Evolutionary conservation across 768 basidiomycete genomes (phyloP).

Genomic region (Phanerodontia chrysosporium): DNA sequence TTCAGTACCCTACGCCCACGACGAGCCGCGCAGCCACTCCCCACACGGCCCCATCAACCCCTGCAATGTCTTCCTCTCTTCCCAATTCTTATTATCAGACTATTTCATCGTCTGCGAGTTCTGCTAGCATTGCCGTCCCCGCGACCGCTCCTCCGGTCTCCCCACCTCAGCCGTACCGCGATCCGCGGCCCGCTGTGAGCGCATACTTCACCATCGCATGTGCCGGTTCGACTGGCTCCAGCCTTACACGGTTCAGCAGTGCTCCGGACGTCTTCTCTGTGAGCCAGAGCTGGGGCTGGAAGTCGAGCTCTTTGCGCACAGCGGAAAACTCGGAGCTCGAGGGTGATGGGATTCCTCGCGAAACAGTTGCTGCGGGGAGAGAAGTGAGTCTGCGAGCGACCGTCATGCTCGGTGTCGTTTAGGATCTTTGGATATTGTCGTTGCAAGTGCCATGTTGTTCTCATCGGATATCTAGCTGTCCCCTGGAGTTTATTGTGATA

Average conservation of each 20-base stretch:
- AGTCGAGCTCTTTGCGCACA: slow-evolving; percentile 52
- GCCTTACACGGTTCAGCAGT: slow-evolving; percentile 79
- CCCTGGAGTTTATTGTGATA: no score
- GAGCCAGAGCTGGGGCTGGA: slow-evolving; percentile 94
- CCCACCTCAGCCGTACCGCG: slow-evolving; percentile 69
- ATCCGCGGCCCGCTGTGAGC: slow-evolving; percentile 63
- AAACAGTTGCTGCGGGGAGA: slow-evolving; percentile 24
- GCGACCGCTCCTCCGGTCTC: slow-evolving; percentile 41
- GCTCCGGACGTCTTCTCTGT: slow-evolving; percentile 82
- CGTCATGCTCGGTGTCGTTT: slow-evolving; percentile 75
- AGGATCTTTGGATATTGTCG: slow-evolving; percentile 1
- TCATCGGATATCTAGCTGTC: neutral
- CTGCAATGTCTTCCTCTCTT: slow-evolving; percentile 7
- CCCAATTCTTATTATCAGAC: slow-evolving; percentile 1
- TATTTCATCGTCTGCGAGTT: slow-evolving; percentile 1
- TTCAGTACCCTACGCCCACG: neutral
- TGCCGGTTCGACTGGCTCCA: slow-evolving; percentile 74
- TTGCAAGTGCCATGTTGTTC: neutral
- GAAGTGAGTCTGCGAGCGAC: slow-evolving; percentile 73
- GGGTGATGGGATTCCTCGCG: slow-evolving; percentile 13
- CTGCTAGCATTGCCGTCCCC: slow-evolving; percentile 25
- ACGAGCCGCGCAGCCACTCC: slow-evolving; percentile 5
- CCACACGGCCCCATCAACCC: slow-evolving; percentile 14
- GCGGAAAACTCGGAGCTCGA: slow-evolving; percentile 39
- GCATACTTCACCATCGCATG: slow-evolving; percentile 86